Base-by-base conservation (phyloP, 805 yeast genomes). In the Yamadazyma philogaea region DNA sequence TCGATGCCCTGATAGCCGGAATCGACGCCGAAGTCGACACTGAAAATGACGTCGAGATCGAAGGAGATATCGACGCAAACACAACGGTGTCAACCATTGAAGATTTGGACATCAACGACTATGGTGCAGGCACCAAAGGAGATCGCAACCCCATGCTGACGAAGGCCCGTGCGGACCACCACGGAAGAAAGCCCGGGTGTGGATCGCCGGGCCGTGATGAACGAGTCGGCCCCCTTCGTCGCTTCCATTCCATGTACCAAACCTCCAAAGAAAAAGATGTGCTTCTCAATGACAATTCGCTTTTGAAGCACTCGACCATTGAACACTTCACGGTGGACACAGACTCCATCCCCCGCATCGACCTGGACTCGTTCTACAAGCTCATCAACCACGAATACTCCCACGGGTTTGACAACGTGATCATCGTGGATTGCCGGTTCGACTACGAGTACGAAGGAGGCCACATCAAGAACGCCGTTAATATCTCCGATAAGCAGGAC, bases 381-480 rank as follows among this genome's bases (percentile, higher is more conserved):
- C 75, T 84, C 35, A 60, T 86, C 44, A 77, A 74, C 43, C 87
- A 87, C 36, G 54, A 62, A 12, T 67, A 68, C 51, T 49, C 61
- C 12, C 61, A 72, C 17, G 66, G 65, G 39, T 88, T 81, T 54
- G 79, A 79, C 46, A 77, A 78, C 26, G 64, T 76, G 31, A 52
- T 77, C 6, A 68, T 93, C 14, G 70, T 93, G 7, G 99, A 93
- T 64, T 89, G 98, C 59, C 78, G 99, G 41, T 93, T 93, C 58
- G 87, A 82, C 53, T 91, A 91, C 66, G 99, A 93, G 63, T 93
- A 70, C 61, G 72, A 78, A 31, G 98, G 98, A 24, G 99, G 99
- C 21, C 99, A 93, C 62, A 87, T 93, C 36, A 77, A 74, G 36
- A 82, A 84, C 36, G 95, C 98, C 6, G 53, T 86, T 41, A 93